A percentile compares a stretch with the other conserved stretches of the same genome.
Conservation (phyloP, 768 basidiomycete genomes). For the Termitomyces sp. region DNA sequence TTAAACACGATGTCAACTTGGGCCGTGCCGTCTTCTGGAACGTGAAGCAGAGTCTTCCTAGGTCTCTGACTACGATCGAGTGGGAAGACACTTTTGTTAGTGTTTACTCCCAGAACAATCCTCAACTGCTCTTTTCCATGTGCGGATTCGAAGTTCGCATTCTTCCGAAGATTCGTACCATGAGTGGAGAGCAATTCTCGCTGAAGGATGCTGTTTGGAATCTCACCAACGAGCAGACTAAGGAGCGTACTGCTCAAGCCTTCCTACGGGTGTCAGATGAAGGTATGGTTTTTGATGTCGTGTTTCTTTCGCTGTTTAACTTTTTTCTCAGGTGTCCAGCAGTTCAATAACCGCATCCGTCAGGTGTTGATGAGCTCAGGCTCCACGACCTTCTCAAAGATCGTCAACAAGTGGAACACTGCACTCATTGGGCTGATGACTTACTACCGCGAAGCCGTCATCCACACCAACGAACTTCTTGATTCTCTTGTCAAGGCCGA, state of each 20-base stretch:
- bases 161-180: conserved; percentile 91
- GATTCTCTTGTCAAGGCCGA: conserved; percentile 97
- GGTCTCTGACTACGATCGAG: conserved; percentile 96
- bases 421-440: conserved; percentile 96
- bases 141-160: conserved; percentile 99
- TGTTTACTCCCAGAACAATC: conserved; percentile 97
- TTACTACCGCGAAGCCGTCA: conserved; percentile 96
- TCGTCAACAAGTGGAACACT: conserved; percentile 98
- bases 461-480: conserved; percentile 94
- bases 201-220: conserved; percentile 97
- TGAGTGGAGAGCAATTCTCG: conserved; percentile 96
- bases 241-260: conserved; percentile 96
- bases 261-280: conserved; percentile 98
- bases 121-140: conserved; percentile 97
- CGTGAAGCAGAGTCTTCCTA: conserved; percentile 92
- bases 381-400: conserved; percentile 98
- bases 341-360: conserved; percentile 96
- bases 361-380: conserved; percentile 98
- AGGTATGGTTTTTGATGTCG: conserved; percentile 36
- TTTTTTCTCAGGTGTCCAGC: conserved; percentile 66
- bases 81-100: conserved; percentile 99
- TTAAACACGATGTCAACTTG: conserved; percentile 99
- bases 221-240: conserved; percentile 93
- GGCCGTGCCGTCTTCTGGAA: conserved; percentile 99
- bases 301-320: not conserved